phyloP scores from a whole-genome alignment of 495 filamentous ascomycete genomes.

The Cenococcum geophilum region DNA sequence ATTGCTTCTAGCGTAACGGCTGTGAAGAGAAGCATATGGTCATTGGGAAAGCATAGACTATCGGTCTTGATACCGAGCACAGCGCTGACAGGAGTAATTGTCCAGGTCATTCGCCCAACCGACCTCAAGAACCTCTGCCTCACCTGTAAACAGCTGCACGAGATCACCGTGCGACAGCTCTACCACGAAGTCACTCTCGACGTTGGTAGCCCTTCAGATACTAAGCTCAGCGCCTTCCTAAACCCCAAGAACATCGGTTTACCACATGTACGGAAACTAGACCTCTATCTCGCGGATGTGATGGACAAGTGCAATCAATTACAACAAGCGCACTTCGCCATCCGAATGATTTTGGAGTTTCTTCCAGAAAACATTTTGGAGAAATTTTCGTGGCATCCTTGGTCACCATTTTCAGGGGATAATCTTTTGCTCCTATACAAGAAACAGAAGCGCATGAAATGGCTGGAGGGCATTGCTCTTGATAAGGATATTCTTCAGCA shows the following conservation, averaged over 20 bases:
- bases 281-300: slow-evolving; percentile 36
- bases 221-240: slow-evolving; percentile 35
- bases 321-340: slow-evolving; percentile 36
- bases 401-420: slow-evolving; percentile 36
- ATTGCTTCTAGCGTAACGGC: not conserved
- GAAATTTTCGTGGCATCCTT: slow-evolving; percentile 40
- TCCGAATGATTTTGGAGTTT: slow-evolving; percentile 40
- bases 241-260: slow-evolving; percentile 39
- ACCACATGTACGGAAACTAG: slow-evolving; percentile 33
- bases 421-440: slow-evolving; percentile 38
- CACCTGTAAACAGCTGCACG: slow-evolving; percentile 38
- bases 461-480: slow-evolving; percentile 37
- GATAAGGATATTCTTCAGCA: slow-evolving; percentile 32
- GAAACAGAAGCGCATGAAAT: slow-evolving; percentile 40
- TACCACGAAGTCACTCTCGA: slow-evolving; percentile 39
- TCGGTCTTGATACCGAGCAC: not conserved
- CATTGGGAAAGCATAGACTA: not conserved
- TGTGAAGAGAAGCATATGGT: not conserved
- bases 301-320: slow-evolving; percentile 36
- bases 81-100: slow-evolving; percentile 6
- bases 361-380: slow-evolving; percentile 39
- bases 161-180: slow-evolving; percentile 37
- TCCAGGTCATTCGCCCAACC: slow-evolving; percentile 37
- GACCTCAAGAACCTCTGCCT: slow-evolving; percentile 39
- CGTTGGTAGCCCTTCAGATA: slow-evolving; percentile 34